These are phyloP conservation scores for Elsinoe ampelina DNA, from an alignment of 2,329 filamentous ascomycete species.

Conservation along the genomic window DNA sequence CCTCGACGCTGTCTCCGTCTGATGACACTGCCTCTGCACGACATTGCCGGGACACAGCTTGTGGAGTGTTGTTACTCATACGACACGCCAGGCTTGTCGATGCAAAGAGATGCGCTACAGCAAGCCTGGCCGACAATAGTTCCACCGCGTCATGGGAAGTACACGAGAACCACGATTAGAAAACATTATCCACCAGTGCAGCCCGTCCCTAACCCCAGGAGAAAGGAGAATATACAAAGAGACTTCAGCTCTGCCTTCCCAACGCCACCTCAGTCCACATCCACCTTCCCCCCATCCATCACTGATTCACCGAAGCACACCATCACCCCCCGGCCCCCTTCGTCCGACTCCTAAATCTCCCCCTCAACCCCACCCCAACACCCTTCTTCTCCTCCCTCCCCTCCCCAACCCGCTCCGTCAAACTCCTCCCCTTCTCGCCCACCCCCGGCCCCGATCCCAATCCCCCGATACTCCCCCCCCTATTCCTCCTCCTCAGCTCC, in stretches of 20 bases:
- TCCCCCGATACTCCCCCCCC: background rate
- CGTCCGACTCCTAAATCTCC: constrained; percentile 11
- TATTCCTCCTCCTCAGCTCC: constrained; percentile 32
- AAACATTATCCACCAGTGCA: background rate
- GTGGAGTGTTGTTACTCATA: too few relatives aligned
- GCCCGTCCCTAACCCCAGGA: background rate
- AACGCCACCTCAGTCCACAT: too few relatives aligned
- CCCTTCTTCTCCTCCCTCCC: constrained; percentile 8
- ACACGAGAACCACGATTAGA: too few relatives aligned
- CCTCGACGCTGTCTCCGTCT: too few relatives aligned
- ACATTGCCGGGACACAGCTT: too few relatives aligned
- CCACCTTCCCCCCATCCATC: too few relatives aligned
- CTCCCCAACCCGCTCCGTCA: background rate
- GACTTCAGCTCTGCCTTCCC: background rate
- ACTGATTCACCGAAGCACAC: background rate
- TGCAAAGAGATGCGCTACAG: too few relatives aligned
- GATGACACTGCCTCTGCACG: too few relatives aligned
- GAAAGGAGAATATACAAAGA: background rate
- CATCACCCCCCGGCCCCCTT: constrained; percentile 5
- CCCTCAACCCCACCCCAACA: constrained; percentile 14
- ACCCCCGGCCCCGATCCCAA: background rate
- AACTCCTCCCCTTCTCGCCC: background rate
- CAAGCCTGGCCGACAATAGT: too few relatives aligned
- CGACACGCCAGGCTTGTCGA: too few relatives aligned
- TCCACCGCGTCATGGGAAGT: too few relatives aligned